phyloP scores from a whole-genome alignment of 2,329 filamentous ascomycete species.

The Pseudogymnoascus sp. region DNA sequence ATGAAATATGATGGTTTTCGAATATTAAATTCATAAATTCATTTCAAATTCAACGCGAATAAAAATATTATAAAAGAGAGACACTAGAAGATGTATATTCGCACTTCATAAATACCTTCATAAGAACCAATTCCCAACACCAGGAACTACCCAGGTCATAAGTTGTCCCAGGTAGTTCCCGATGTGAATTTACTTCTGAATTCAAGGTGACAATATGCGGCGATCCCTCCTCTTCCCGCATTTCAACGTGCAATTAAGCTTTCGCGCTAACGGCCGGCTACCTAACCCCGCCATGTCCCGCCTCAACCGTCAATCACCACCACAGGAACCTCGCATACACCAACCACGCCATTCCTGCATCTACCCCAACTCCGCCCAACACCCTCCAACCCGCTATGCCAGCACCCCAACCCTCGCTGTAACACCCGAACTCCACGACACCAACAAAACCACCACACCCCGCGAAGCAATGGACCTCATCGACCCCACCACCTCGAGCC shows the following conservation, averaged over 20 bases:
- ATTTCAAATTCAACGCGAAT: not conserved
- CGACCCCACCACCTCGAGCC: slow-evolving; percentile 62
- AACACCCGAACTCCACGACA: not conserved
- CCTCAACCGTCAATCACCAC: not conserved
- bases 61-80: not conserved
- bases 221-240: not conserved
- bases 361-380: not conserved
- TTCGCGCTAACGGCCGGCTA: not conserved
- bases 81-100: not conserved
- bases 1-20: not conserved
- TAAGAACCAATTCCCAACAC: not conserved
- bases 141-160: not conserved
- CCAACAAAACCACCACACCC: not conserved
- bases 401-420: not conserved
- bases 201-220: not conserved
- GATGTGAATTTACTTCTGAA: not conserved
- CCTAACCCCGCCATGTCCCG: slow-evolving; percentile 4
- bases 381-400: not conserved
- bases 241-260: not conserved
- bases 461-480: slow-evolving; percentile 25
- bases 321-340: not conserved
- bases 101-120: not conserved
- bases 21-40: not conserved
- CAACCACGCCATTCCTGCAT: not conserved
- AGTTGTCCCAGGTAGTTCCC: not conserved